Evolutionary conservation across 305 asterid genomes (phyloP).

Genomic region (Fraxinus sp.): DNA sequence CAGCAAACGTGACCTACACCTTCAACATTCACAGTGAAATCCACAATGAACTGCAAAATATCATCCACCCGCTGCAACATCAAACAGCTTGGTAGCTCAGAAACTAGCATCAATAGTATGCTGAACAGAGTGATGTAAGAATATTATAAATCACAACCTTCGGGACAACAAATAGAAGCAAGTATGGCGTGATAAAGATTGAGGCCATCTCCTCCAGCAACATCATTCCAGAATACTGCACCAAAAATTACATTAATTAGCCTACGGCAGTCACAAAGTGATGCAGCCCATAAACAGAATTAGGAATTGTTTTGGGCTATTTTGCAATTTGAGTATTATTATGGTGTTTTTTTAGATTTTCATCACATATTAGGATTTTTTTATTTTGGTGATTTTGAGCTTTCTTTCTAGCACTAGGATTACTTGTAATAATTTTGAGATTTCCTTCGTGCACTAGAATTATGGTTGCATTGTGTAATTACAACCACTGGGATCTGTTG

Average conservation of each 20-base stretch:
- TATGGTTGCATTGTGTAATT: neutral
- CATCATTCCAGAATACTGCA: slow-evolving; percentile 93
- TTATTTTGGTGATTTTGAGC: neutral
- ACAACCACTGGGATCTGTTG: neutral
- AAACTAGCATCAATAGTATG: slow-evolving; percentile 12
- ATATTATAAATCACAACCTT: slow-evolving; percentile 46
- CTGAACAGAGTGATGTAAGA: neutral
- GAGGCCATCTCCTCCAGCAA: slow-evolving; percentile 97
- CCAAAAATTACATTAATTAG: slow-evolving; percentile 25
- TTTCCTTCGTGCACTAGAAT: neutral
- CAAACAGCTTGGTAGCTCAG: slow-evolving; percentile 19
- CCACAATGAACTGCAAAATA: slow-evolving; percentile 73
- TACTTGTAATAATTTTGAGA: neutral
- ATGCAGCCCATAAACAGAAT: neutral
- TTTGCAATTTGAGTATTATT: neutral
- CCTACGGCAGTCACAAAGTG: neutral
- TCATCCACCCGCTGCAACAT: slow-evolving; percentile 72
- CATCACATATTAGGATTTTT: neutral
- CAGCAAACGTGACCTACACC: slow-evolving; percentile 99
- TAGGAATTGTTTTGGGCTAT: neutral
- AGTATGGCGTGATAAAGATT: slow-evolving; percentile 86
- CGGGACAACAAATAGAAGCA: slow-evolving; percentile 85
- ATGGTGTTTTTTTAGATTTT: neutral
- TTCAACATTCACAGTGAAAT: slow-evolving; percentile 83
- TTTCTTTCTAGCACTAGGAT: neutral